Evolutionary conservation across 495 filamentous ascomycete genomes (phyloP).

Genomic region (Annulohypoxylon maeteangense): DNA sequence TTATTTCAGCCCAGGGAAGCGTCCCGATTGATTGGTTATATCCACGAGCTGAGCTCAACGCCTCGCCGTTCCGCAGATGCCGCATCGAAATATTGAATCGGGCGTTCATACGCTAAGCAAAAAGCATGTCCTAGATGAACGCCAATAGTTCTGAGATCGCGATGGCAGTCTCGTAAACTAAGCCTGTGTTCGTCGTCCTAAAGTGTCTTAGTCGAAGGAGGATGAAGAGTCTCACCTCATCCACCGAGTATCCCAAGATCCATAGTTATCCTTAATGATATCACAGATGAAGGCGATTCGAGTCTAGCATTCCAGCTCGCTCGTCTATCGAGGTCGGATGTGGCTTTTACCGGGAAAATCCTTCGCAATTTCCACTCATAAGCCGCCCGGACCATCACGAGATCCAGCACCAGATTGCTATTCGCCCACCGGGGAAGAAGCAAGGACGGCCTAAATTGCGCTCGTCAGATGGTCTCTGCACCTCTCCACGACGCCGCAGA

Average conservation of each 20-base stretch:
- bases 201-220: background rate
- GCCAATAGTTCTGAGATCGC: background rate
- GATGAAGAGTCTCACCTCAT: constrained; percentile 26
- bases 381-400: constrained; percentile 19
- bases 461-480: background rate
- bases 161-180: background rate
- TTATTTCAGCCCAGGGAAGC: constrained; percentile 8
- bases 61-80: constrained; percentile 13
- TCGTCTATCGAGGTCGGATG: constrained; percentile 4
- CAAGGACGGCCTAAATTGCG: constrained; percentile 12
- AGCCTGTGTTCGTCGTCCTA: no score
- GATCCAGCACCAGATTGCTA: background rate
- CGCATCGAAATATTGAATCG: constrained; percentile 1
- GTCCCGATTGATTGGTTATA: constrained; percentile 15
- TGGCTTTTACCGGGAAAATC: constrained; percentile 15
- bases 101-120: background rate
- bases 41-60: constrained; percentile 10
- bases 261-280: background rate
- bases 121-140: background rate
- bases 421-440: constrained; percentile 17
- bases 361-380: constrained; percentile 31
- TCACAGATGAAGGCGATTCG: background rate
- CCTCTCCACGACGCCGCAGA: background rate
- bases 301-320: background rate
- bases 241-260: background rate